A percentile compares a stretch with the other conserved stretches of the same genome.
These are phyloP conservation scores for Aspergillus bertholletiae DNA, from an alignment of 495 filamentous ascomycete genomes.

Conservation along the genomic window DNA sequence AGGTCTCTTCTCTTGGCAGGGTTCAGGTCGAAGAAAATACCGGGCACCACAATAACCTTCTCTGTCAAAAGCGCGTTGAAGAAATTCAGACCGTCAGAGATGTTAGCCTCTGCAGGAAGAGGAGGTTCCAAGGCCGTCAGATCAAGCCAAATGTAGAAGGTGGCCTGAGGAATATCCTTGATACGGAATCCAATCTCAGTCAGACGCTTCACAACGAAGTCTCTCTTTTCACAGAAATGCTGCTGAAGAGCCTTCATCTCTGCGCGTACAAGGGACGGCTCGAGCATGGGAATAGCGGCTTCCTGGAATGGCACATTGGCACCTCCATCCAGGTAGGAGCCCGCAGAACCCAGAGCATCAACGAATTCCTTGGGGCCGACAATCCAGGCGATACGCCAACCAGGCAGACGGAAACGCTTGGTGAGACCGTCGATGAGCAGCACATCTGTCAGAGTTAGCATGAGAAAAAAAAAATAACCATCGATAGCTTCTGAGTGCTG, in stretches of 20 bases:
- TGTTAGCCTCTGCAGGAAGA: conserved; percentile 49
- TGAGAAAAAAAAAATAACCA: conserved; percentile 36
- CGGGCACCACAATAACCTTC: conserved; percentile 93
- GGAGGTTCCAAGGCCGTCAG: conserved; percentile 47
- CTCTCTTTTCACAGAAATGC: conserved; percentile 87
- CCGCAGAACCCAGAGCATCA: conserved; percentile 87
- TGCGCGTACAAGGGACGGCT: conserved; percentile 69
- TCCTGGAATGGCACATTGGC: conserved; percentile 95
- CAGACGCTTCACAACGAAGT: conserved; percentile 79
- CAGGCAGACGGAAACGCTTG: conserved; percentile 93
- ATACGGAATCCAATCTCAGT: conserved; percentile 79
- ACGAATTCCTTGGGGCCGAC: conserved; percentile 96
- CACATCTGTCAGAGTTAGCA: conserved; percentile 52
- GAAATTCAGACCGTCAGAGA: conserved; percentile 92
- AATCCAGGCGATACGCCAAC: conserved; percentile 97
- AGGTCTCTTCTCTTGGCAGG: conserved; percentile 84
- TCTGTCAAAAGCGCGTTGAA: conserved; percentile 89
- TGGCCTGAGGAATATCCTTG: conserved; percentile 76
- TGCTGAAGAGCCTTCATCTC: conserved; percentile 88
- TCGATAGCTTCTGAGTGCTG: neutral
- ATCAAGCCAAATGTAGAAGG: conserved; percentile 88
- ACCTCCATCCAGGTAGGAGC: conserved; percentile 93
- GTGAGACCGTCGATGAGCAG: conserved; percentile 94
- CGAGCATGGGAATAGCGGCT: conserved; percentile 87
- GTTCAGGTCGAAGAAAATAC: conserved; percentile 83